phyloP scores from a whole-genome alignment of 306 rosid genomes.

The Quillaja saponaria region DNA sequence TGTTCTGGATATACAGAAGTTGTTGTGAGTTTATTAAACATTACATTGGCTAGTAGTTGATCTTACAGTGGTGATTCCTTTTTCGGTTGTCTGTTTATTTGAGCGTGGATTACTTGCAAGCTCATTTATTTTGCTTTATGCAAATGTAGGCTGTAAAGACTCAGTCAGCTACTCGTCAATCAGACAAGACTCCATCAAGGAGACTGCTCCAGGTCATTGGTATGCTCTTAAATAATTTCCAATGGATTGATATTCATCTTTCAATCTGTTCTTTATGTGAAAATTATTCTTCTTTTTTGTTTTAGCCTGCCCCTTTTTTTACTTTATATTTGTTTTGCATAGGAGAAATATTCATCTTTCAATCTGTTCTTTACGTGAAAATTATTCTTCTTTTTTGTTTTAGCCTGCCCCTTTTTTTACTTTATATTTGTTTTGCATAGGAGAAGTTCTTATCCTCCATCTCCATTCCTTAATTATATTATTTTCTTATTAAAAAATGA shows the following conservation, averaged over 20 bases:
- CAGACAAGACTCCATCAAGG: constrained; percentile 60
- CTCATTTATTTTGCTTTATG: constrained; percentile 30
- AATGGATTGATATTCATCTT: constrained; percentile 15
- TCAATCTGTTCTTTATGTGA: constrained; percentile 7
- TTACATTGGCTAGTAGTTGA: constrained; percentile 14
- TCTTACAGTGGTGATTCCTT: constrained; percentile 16
- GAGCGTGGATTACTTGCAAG: constrained; percentile 23
- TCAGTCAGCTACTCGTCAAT: constrained; percentile 68
- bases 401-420: too few relatives aligned
- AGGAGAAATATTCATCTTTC: constrained; percentile 24
- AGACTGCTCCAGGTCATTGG: constrained; percentile 95
- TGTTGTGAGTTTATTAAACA: constrained; percentile 4
- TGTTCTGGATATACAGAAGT: too few relatives aligned
- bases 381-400: too few relatives aligned
- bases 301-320: too few relatives aligned
- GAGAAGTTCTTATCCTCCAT: constrained; percentile 23
- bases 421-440: too few relatives aligned
- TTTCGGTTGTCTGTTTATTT: constrained; percentile 21
- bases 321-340: too few relatives aligned
- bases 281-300: too few relatives aligned
- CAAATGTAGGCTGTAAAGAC: constrained; percentile 57
- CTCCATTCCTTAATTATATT: too few relatives aligned
- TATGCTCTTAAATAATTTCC: constrained; percentile 45
- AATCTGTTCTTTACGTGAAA: background rate
- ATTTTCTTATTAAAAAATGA: too few relatives aligned